A percentile compares a stretch with the other conserved stretches of the same genome.
phyloP scores from a whole-genome alignment of 352 stramenopile genomes.

The Phytopythium sindhum region DNA sequence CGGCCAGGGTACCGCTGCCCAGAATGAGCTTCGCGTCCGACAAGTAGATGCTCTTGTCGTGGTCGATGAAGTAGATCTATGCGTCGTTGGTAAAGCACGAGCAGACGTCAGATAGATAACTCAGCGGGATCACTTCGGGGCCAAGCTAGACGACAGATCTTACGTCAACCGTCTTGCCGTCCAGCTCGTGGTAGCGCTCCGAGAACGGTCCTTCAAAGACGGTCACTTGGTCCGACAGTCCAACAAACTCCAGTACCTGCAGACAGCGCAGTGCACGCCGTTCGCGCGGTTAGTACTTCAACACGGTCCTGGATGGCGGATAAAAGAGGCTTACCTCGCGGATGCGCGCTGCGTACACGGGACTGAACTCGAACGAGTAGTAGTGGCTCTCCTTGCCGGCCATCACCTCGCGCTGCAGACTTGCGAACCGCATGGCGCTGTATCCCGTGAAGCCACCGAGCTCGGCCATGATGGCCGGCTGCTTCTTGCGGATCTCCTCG shows the following conservation, averaged over 20 bases:
- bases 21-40: conserved; percentile 38
- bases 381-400: conserved; percentile 32
- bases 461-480: conserved; percentile 36
- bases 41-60: conserved; percentile 38
- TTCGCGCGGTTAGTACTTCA: neutral
- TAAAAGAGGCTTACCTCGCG: conserved; percentile 16
- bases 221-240: conserved; percentile 36
- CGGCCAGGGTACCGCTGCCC: conserved; percentile 25
- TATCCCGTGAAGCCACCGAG: conserved; percentile 46
- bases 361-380: conserved; percentile 45
- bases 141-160: no score
- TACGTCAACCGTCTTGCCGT: conserved; percentile 37
- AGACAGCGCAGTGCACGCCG: no score
- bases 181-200: conserved; percentile 28
- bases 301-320: neutral
- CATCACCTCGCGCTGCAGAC: conserved; percentile 32
- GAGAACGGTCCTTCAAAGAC: conserved; percentile 34
- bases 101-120: no score
- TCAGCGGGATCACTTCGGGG: no score
- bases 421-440: conserved; percentile 43
- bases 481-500: conserved; percentile 31
- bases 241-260: conserved; percentile 36
- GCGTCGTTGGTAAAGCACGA: no score
- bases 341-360: conserved; percentile 34
- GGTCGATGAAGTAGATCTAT: conserved; percentile 10